Evolutionary conservation across 257 asterid genomes (phyloP).

Genomic region (Salvia miltiorrhiza): DNA sequence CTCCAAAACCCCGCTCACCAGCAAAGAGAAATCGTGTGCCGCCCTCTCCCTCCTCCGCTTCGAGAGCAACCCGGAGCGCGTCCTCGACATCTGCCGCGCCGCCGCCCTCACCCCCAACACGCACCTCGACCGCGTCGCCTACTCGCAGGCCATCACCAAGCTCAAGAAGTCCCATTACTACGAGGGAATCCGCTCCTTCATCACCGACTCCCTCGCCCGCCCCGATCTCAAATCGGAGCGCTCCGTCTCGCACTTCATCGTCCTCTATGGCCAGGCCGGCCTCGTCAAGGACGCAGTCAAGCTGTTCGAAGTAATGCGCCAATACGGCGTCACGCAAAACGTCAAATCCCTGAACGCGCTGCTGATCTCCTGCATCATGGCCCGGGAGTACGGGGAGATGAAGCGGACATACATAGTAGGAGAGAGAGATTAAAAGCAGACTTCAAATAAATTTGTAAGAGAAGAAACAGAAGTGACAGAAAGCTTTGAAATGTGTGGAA

Average conservation of each 20-base stretch:
- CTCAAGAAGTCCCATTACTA: slow-evolving; percentile 36
- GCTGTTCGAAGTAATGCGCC: slow-evolving; percentile 64
- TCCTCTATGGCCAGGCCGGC: slow-evolving; percentile 80
- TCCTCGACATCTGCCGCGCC: slow-evolving; percentile 81
- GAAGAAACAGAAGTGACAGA: too few relatives aligned
- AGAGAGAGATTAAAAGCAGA: too few relatives aligned
- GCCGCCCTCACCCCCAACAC: slow-evolving; percentile 43
- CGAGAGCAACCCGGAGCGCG: slow-evolving; percentile 78
- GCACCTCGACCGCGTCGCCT: too few relatives aligned
- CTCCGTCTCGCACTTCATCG: slow-evolving; percentile 49
- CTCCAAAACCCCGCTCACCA: slow-evolving; percentile 54
- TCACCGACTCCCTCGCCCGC: slow-evolving; percentile 51
- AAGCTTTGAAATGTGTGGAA: too few relatives aligned
- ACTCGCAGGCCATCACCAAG: too few relatives aligned
- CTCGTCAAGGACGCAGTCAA: slow-evolving; percentile 50
- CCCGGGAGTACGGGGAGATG: slow-evolving; percentile 63
- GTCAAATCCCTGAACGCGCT: slow-evolving; percentile 60
- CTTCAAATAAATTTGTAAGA: too few relatives aligned
- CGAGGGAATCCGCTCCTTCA: slow-evolving; percentile 54
- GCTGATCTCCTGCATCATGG: slow-evolving; percentile 57
- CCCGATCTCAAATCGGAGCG: slow-evolving; percentile 57
- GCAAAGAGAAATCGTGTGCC: slow-evolving; percentile 73
- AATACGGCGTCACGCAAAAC: slow-evolving; percentile 42
- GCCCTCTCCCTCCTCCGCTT: slow-evolving; percentile 73
- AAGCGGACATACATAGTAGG: too few relatives aligned